Base-by-base conservation (phyloP, 768 basidiomycete species). In the Suillus hirtellus region DNA sequence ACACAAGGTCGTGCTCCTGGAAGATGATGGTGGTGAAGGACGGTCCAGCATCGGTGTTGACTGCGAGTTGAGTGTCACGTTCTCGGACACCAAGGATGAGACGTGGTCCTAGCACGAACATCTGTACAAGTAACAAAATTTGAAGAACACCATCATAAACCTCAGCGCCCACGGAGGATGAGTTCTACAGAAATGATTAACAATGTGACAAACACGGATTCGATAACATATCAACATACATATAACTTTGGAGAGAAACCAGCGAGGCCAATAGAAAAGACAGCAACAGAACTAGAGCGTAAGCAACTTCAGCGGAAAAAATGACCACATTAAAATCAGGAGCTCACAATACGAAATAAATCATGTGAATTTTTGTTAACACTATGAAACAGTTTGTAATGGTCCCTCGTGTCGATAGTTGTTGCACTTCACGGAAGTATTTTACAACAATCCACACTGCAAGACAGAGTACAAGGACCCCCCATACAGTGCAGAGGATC, bases 311-410 rank as follows among this genome's bases (percentile, higher is more conserved):
- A 58, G 56, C 6, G 10, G 38, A 34, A 24, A 58, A 42, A 3
- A 42, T 19, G 19, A 27, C 11, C 27, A 19, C 17, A 31, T 58
- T 27, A 10, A 42, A 27, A 31, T n/a, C 14, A 31, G 2, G 17
- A 58, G 27, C 56, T 58, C 56, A 58, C 55, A 37, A 14, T 55
- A 38, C 17, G 3, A 58, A 31, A 11, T 58, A 42, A 42, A 58
- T 1, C 56, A 42, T 43, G 38, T 10, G 56, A 27, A 7, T 42
- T 42, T 42, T 58, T 19, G 12, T 42, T 19, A 58, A 42, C 56
- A 42, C 56, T 11, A 17, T 27, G 24, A 58, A 27, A 58, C 56
- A 58, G 6, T n/a, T 17, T 10, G 15, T 14, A 11, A 38, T 17
- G 8, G 15, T 56, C 24, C 55, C 15, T 38, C 37, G 5, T 9